Evolutionary conservation across 345 rosid genomes (phyloP).

Genomic region (Rhodamnia rubescens): DNA sequence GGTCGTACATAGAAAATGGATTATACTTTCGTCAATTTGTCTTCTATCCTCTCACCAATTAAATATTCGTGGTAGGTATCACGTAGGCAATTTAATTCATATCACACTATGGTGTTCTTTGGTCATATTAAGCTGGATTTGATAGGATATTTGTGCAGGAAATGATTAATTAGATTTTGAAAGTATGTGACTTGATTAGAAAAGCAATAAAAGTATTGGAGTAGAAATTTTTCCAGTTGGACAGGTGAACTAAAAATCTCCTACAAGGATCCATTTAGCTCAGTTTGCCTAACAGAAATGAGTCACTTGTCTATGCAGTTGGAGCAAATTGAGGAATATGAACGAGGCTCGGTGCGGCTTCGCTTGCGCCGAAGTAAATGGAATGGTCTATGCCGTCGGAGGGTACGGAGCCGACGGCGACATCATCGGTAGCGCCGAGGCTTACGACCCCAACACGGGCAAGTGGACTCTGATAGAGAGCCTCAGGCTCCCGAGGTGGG

Average conservation of each 20-base stretch:
- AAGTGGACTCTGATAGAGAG: conserved; percentile 59
- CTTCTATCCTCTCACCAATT: background rate
- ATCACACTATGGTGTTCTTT: background rate
- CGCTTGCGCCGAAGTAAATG: conserved; percentile 86
- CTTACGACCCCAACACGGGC: conserved; percentile 51
- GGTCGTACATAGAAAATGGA: background rate
- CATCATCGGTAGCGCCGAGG: conserved; percentile 67
- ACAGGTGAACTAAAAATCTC: background rate
- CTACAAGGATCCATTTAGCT: background rate
- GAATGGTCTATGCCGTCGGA: conserved; percentile 75
- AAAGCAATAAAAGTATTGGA: background rate
- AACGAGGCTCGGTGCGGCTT: conserved; percentile 72
- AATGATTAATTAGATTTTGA: background rate
- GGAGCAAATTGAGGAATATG: conserved; percentile 69
- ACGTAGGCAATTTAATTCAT: background rate
- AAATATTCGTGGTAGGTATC: background rate
- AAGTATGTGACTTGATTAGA: too few species aligned
- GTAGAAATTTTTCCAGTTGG: background rate
- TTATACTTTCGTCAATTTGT: background rate
- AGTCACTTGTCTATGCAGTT: conserved; percentile 28
- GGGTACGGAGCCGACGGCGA: conserved; percentile 66
- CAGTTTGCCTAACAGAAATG: background rate
- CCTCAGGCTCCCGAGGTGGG: conserved; percentile 81
- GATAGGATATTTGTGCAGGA: background rate
- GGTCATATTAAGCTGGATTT: background rate